Conservation (phyloP, 2,329 filamentous ascomycete species). For the Amylocarpus encephaloides region DNA sequence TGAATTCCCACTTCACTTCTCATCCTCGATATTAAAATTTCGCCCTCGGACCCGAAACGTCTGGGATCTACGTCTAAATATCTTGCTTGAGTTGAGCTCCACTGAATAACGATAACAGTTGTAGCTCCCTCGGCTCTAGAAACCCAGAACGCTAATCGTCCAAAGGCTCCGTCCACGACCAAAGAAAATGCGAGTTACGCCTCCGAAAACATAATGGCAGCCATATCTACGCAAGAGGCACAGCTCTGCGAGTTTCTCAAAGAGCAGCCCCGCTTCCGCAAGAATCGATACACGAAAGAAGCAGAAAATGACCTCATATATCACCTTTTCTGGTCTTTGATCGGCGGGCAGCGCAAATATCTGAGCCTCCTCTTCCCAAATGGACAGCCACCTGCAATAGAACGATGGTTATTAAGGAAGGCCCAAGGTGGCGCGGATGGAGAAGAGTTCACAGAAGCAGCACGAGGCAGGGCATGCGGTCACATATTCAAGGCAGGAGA, state of each 20-base stretch:
- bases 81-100: too few species aligned
- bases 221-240: constrained; percentile 64
- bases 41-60: too few species aligned
- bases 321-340: constrained; percentile 81
- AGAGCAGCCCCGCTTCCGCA: constrained; percentile 65
- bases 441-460: constrained; percentile 88
- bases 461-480: constrained; percentile 87
- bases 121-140: too few species aligned
- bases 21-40: too few species aligned
- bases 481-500: constrained; percentile 96
- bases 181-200: constrained; percentile 17
- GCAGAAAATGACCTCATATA: constrained; percentile 68
- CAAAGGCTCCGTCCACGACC: neutral
- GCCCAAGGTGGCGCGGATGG: constrained; percentile 91
- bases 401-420: constrained; percentile 68
- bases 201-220: constrained; percentile 38
- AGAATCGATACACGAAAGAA: constrained; percentile 67
- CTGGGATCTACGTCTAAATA: too few species aligned
- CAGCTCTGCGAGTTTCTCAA: constrained; percentile 79
- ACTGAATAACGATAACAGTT: too few species aligned
- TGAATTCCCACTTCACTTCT: neutral
- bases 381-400: constrained; percentile 46
- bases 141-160: too few species aligned
- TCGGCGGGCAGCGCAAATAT: constrained; percentile 66
- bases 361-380: constrained; percentile 80